Conservation (phyloP, 2,329 filamentous ascomycete genomes). For the Escovopsis weberi region DNA sequence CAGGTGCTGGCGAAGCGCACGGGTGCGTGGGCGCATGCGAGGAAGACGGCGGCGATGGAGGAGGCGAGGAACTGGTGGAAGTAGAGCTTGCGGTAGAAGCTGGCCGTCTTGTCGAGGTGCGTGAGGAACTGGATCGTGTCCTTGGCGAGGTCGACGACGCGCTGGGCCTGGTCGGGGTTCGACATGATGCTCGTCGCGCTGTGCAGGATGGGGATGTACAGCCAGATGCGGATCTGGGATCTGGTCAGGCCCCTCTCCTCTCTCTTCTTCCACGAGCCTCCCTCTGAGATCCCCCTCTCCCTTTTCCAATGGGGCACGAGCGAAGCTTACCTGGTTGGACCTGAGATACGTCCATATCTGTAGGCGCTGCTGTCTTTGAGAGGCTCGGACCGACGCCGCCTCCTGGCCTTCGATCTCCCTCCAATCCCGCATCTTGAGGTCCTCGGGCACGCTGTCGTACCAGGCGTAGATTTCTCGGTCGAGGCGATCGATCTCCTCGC, state of each 20-base stretch:
- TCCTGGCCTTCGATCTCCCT: constrained; percentile 26
- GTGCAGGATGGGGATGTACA: constrained; percentile 78
- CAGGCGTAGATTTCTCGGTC: constrained; percentile 77
- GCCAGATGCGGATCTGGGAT: constrained; percentile 58
- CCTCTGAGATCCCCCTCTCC: no score
- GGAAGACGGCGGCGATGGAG: constrained; percentile 59
- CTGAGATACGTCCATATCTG: constrained; percentile 76
- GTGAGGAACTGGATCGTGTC: constrained; percentile 61
- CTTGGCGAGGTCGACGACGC: constrained; percentile 58
- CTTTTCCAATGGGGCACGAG: no score
- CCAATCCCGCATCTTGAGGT: constrained; percentile 46
- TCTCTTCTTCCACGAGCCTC: no score
- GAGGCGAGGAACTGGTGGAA: constrained; percentile 70
- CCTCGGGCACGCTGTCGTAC: constrained; percentile 61
- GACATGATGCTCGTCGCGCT: constrained; percentile 70
- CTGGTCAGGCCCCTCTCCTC: constrained; percentile 3
- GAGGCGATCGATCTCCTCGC: constrained; percentile 63
- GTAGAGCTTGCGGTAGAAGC: constrained; percentile 57
- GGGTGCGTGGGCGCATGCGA: constrained; percentile 62
- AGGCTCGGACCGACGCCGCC: constrained; percentile 36
- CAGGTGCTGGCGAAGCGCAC: constrained; percentile 54
- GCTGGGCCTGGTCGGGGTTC: constrained; percentile 59
- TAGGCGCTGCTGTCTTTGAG: constrained; percentile 55
- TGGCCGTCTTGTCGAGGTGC: constrained; percentile 55
- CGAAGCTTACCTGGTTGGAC: constrained; percentile 51